phyloP scores from a whole-genome alignment of 495 filamentous ascomycete species.

The Lichenothelia convexa region DNA sequence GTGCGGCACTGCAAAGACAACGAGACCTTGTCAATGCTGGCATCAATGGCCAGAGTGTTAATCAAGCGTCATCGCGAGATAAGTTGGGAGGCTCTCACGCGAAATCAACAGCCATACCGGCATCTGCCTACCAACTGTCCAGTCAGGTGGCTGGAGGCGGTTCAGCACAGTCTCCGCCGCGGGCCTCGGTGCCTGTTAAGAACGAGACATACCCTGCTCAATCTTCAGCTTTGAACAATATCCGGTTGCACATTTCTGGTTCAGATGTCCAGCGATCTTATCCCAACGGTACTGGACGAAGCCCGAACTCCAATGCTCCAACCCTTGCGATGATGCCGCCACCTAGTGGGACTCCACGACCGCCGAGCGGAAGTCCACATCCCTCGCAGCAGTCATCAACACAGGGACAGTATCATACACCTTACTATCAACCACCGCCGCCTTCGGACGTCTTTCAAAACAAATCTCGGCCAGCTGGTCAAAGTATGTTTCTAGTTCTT shows the following conservation, averaged over 20 bases:
- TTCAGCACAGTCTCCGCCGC: constrained; percentile 6
- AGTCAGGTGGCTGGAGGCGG: too few species aligned
- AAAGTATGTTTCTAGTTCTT: constrained; percentile 11
- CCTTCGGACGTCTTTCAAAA: constrained; percentile 4
- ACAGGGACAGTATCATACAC: too few species aligned
- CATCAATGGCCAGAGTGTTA: constrained; percentile 24
- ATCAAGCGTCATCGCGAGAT: too few species aligned
- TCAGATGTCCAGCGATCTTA: too few species aligned
- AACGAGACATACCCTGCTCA: constrained; percentile 17
- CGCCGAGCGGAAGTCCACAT: constrained; percentile 19
- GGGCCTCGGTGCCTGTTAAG: constrained; percentile 9
- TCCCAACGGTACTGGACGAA: too few species aligned
- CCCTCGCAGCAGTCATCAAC: too few species aligned
- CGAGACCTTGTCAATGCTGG: constrained; percentile 29
- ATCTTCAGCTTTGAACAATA: too few species aligned
- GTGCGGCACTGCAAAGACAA: constrained; percentile 29
- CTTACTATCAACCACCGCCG: too few species aligned
- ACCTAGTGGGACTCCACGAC: constrained; percentile 16
- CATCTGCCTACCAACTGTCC: background rate
- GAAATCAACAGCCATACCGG: background rate
- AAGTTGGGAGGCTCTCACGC: too few species aligned
- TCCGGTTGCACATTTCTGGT: too few species aligned
- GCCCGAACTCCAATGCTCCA: background rate
- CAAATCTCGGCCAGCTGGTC: constrained; percentile 6
- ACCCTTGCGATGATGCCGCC: constrained; percentile 22